Base-by-base conservation (phyloP, 1,284 basidiomycete genomes). In the Athelia psychrophila region DNA sequence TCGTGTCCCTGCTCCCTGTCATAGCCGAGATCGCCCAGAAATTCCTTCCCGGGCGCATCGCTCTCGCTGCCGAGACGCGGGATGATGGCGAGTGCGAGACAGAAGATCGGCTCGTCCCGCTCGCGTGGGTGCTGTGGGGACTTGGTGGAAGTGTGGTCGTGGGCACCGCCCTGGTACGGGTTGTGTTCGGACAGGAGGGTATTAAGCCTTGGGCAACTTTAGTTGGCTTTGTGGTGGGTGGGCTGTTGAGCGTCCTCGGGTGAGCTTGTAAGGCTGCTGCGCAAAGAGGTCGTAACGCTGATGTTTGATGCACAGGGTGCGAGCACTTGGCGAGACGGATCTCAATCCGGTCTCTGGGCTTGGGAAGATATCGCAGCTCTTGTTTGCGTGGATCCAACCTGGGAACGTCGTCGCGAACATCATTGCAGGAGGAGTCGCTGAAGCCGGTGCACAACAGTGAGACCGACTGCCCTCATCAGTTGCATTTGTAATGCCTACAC, bases 371-470 rank as follows among this genome's bases (percentile, higher is more conserved):
- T 93, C 90, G 45, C 95, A 98, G 64, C 78, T 98, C 16, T 76
- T 98, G 55, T 98, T 98, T 61, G 95, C 94, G 1, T 86, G 95
- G 72, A 80, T 98, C 44, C 95, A 97, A 65, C 95, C 95, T 0
- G 91, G 93, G 27, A 95, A 95, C 63, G 83, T 97, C 18, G 91
- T 98, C 3, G 95, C 95, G 3, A 98, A 98, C 64, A 89, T 98
- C 62, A 93, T 98, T 51, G 95, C 95, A 2, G 95, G 95, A 10
- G 95, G 94, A 32, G 94, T 98, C 15, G 90, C 94, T 4, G 95
- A 98, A 73, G 95, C 95, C 24, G 95, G 95, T 16, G 95, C 95
- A 22, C 91, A 92, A 71, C 94, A 97, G 85, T 92, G 63, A 60
- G 86, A 30, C n/a, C n/a, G n/a, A n/a, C n/a, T n/a, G n/a, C n/a